Evolutionary conservation across 164 flowering plant species (phyloP).

Genomic region (Tetrastigma voinierianum): DNA sequence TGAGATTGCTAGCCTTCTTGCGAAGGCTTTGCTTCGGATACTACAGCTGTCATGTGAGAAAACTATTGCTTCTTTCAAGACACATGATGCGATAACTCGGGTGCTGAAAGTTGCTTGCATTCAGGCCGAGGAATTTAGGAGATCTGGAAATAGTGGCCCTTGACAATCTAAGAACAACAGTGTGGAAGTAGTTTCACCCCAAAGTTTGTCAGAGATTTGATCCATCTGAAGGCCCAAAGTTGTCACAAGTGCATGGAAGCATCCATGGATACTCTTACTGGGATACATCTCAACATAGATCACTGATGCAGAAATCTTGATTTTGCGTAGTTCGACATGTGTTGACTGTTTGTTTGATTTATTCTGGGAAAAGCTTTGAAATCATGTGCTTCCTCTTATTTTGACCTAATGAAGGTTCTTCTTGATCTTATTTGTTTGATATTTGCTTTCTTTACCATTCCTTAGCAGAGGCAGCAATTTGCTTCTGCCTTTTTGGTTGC

Average conservation of each 20-base stretch:
- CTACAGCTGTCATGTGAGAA: conserved; percentile 74
- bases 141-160: conserved; percentile 26
- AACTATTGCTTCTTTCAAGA: conserved; percentile 72
- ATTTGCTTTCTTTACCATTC: not conserved
- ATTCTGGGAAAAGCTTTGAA: conserved; percentile 79
- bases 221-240: conserved; percentile 23
- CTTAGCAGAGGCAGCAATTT: not conserved
- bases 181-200: conserved; percentile 17
- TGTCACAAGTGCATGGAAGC: conserved; percentile 64
- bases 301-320: conserved; percentile 59
- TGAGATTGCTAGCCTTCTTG: conserved; percentile 57
- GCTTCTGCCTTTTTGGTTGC: not conserved
- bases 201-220: conserved; percentile 19
- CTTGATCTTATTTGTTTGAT: conserved; percentile 1
- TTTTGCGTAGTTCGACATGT: conserved; percentile 56
- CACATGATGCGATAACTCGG: conserved; percentile 71
- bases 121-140: conserved; percentile 68
- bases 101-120: conserved; percentile 80
- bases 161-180: conserved; percentile 18
- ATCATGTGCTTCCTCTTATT: conserved; percentile 52
- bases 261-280: conserved; percentile 58
- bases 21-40: conserved; percentile 64
- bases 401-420: conserved; percentile 85
- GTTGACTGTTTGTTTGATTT: conserved; percentile 83
- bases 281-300: conserved; percentile 54